Conservation (phyloP, 768 basidiomycete species). For the Scleroderma bovista region DNA sequence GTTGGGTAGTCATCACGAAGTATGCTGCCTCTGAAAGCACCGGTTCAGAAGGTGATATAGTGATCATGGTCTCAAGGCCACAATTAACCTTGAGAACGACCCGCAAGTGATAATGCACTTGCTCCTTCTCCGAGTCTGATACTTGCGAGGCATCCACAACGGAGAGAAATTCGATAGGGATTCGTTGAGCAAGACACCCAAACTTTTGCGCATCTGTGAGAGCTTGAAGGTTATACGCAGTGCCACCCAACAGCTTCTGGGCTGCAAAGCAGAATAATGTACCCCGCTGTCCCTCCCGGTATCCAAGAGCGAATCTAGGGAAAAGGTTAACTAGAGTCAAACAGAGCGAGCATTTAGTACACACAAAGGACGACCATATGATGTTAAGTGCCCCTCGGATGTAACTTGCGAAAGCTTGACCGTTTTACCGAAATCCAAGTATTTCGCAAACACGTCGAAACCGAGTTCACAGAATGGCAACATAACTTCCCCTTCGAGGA, state of each 20-base stretch:
- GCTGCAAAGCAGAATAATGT: too few relatives aligned
- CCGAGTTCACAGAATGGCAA: conserved; percentile 7
- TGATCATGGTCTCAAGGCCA: conserved; percentile 17
- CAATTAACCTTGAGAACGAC: conserved; percentile 15
- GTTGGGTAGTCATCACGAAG: conserved; percentile 11
- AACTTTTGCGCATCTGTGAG: conserved; percentile 9
- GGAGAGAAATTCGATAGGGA: conserved; percentile 26
- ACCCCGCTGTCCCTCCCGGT: not conserved
- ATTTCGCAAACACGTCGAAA: conserved; percentile 20
- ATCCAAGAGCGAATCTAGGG: conserved; percentile 13
- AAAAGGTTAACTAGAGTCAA: not conserved
- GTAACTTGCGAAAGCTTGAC: not conserved
- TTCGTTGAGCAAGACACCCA: conserved; percentile 20
- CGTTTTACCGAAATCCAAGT: not conserved
- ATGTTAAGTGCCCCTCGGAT: conserved; percentile 9
- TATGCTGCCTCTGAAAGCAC: conserved; percentile 25
- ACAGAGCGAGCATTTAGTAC: conserved; percentile 4
- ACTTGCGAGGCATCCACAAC: conserved; percentile 7
- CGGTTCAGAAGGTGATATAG: conserved; percentile 5
- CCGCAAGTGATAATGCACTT: conserved; percentile 30
- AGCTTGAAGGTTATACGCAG: not conserved
- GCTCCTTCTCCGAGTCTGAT: conserved; percentile 12
- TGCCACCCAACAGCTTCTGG: too few relatives aligned
- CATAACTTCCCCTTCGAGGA: conserved; percentile 1
- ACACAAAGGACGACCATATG: conserved; percentile 20